Evolutionary conservation across 2,329 filamentous ascomycete species (phyloP).

Genomic region (Tolypocladium pustulatum): DNA sequence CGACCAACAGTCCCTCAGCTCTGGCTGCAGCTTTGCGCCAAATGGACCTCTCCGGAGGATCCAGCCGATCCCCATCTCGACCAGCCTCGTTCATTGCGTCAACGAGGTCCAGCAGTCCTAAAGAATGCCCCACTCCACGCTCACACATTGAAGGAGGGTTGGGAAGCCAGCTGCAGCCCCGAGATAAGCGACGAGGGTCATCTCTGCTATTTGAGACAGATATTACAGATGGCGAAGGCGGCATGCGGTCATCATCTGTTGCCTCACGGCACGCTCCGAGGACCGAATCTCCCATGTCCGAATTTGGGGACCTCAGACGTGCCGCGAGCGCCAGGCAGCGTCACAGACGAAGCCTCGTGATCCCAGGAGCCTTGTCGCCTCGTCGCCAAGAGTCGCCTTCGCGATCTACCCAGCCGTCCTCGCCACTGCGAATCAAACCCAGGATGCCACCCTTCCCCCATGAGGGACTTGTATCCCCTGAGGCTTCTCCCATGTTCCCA

Average conservation of each 20-base stretch:
- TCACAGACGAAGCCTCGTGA: slow-evolving; percentile 76
- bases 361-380: slow-evolving; percentile 69
- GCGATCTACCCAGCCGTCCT: slow-evolving; percentile 67
- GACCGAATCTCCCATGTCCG: slow-evolving; percentile 84
- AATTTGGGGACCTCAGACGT: slow-evolving; percentile 65
- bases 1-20: slow-evolving; percentile 33
- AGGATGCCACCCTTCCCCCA: slow-evolving; percentile 48
- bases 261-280: slow-evolving; percentile 56
- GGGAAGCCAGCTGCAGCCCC: slow-evolving; percentile 46
- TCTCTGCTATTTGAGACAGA: slow-evolving; percentile 80
- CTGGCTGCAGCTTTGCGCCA: slow-evolving; percentile 43
- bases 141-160: slow-evolving; percentile 55
- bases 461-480: slow-evolving; percentile 68
- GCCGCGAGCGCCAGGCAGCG: slow-evolving; percentile 71
- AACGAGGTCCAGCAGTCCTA: slow-evolving; percentile 79
- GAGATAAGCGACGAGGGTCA: slow-evolving; percentile 56
- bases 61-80: slow-evolving; percentile 32
- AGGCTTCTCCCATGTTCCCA: slow-evolving; percentile 79
- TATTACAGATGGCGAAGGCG: slow-evolving; percentile 76
- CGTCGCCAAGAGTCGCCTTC: slow-evolving; percentile 84
- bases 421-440: slow-evolving; percentile 81
- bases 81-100: slow-evolving; percentile 51
- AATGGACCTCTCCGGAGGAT: slow-evolving; percentile 20
- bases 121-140: slow-evolving; percentile 81
- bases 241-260: slow-evolving; percentile 68